These are phyloP conservation scores for Aspergillus homomorphus DNA, from an alignment of 495 filamentous ascomycete genomes.

Conservation along the genomic window DNA sequence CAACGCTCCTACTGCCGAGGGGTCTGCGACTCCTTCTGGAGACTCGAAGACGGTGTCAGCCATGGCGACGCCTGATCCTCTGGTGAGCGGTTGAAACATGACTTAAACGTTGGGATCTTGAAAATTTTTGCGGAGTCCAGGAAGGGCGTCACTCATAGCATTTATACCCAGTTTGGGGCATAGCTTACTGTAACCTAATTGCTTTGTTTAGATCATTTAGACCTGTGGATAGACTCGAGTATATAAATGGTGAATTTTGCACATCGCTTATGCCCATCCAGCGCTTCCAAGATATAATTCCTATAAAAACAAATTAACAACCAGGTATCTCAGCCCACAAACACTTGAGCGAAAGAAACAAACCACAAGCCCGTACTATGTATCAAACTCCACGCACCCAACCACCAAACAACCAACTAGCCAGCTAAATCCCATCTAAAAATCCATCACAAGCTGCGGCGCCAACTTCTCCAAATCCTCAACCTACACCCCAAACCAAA, in stretches of 20 bases:
- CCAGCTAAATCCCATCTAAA: constrained; percentile 40
- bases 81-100: constrained; percentile 34
- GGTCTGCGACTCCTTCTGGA: constrained; percentile 14
- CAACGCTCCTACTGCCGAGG: constrained; percentile 16
- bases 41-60: constrained; percentile 16
- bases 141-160: neutral
- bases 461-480: constrained; percentile 84
- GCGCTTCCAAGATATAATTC: neutral
- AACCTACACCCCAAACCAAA: constrained; percentile 32
- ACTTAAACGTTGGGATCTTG: neutral
- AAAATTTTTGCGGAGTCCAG: neutral
- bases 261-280: neutral
- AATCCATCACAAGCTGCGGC: constrained; percentile 86
- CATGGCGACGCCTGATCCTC: constrained; percentile 29
- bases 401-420: neutral
- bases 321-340: constrained; percentile 9
- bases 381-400: constrained; percentile 6
- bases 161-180: constrained; percentile 5
- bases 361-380: neutral
- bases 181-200: neutral
- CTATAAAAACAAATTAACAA: constrained; percentile 3
- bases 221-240: neutral
- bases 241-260: neutral
- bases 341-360: neutral
- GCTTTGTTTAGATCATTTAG: neutral